Evolutionary conservation across 306 rosid species (phyloP).

Genomic region (Phaseolus lunatus): DNA sequence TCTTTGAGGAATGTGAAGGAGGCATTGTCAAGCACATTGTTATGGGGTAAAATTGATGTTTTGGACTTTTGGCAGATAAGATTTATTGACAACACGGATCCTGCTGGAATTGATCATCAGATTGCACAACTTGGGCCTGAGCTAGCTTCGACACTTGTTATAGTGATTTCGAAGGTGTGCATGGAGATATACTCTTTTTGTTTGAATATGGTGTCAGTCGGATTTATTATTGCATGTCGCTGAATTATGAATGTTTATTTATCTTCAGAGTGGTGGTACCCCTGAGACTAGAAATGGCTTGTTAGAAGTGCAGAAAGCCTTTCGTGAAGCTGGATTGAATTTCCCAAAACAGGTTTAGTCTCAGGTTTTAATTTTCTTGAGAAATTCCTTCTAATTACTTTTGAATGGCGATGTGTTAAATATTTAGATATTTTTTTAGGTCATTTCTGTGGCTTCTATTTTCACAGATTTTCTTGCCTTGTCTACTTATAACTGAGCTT

Average conservation of each 20-base stretch:
- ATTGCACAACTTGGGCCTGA: constrained; percentile 25
- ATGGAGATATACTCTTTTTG: background rate
- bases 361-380: constrained; percentile 18
- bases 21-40: background rate
- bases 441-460: background rate
- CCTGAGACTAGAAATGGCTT: constrained; percentile 26
- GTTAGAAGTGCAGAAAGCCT: constrained; percentile 15
- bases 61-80: constrained; percentile 15
- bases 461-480: background rate
- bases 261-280: constrained; percentile 31
- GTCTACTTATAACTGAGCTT: background rate
- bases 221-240: background rate
- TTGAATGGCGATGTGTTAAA: background rate
- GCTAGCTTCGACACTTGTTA: constrained; percentile 6
- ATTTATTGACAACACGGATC: constrained; percentile 29
- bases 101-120: constrained; percentile 27
- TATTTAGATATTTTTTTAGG: background rate
- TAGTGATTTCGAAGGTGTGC: constrained; percentile 5
- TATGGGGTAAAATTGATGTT: background rate
- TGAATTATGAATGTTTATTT: background rate
- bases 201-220: background rate
- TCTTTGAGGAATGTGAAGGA: background rate
- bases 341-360: constrained; percentile 31
- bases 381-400: background rate
- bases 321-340: constrained; percentile 28